Evolutionary conservation across 2,329 filamentous ascomycete genomes (phyloP), one percentile per base, ranked within the genome.

Genomic region (Reticulascus tulasneorum): DNA sequence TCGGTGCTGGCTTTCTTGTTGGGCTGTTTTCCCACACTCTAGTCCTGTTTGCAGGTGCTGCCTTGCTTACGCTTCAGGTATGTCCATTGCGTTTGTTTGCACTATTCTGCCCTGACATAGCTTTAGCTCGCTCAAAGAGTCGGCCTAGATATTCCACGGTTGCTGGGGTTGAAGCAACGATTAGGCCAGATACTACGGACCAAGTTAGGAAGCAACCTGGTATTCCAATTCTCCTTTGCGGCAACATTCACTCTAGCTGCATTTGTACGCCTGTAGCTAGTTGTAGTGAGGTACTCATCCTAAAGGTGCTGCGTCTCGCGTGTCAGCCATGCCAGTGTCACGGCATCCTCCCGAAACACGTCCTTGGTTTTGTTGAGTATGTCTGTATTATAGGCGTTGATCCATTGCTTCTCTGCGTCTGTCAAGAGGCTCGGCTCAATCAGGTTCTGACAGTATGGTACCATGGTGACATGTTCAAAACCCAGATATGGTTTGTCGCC

Each of bases 381-480:
- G 58, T 93, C 82, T 22, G 72, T 65, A 57, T 95, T 86, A 58
- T 94, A 94, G 26, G 79, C 73, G 53, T 97, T 94, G 48, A 98
- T 65, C 86, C 91, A 98, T 42, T 75, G 64, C 65, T 83, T 86
- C 67, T 98, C 93, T 10, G 67, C 71, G 5, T 71, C 67, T 0
- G 81, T 89, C 48, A 98, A 64, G 22, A 95, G 67, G 33, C 58
- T 70, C 36, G 75, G 67, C 51, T 97, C 86, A 46, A 95, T 89
- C 46, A 98, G 67, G 44, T 88, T 96, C 43, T 82, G 78, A 64
- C 91, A 96, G 63, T 95, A 89, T 0, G 93, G 93, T 13, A 91
- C 88, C 88, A 98, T 88, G 0, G 93, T 98, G 47, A 97, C 89
- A 60, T 94, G 87, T 67, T 98, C 91, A 50, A 98, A 98, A 4